Base-by-base conservation (phyloP, 2,329 filamentous ascomycete species). In the Scolecobasidium constrictum region DNA sequence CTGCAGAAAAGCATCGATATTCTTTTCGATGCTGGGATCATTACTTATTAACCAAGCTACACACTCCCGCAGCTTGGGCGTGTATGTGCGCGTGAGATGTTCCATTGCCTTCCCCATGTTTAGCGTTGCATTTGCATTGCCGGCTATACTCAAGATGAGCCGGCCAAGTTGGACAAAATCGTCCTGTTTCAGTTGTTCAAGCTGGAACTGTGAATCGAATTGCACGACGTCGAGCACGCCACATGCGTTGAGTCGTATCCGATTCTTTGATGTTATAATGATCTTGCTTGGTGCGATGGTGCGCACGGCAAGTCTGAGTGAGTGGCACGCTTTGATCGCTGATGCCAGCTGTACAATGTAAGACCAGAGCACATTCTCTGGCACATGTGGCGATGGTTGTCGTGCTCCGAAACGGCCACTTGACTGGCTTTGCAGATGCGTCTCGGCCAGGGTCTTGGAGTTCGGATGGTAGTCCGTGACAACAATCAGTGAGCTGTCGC, bases 391-490 rank as follows among this genome's bases (percentile, higher is more conserved):
- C 44, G 71, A 59, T 60, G 61, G 57, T 63, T 61, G 50, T 57
- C 59, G 55, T 58, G 6, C 58, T 55, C 4, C 58, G 49, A 5
- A 54, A 45, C 35, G 61, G 56, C 26, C 60, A 36, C 40, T 9
- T 4, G 23, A 5, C n/a, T 46, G 23, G 47, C 42, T 42, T 64
- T 56, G 52, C 7, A 87, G 78, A 54, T 95, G 85, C 53, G 84
- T 77, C 55, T 96, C 90, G 23, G 82, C 77, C 18, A 98, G 72
- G 0, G 90, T 94, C 61, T 92, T 93, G 2, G 90, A 86, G 16
- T 92, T 71, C 1, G 92, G 90, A 55, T 92, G 85, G 56, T 94
- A 98, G 59, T 94, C 86, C 48, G 86, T 92, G 18, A 94, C 87
- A 54, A 98, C 83, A 38, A 98, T 83, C 43, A 98, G 73, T 3